Evolutionary conservation across 2,329 filamentous ascomycete genomes (phyloP).

Genomic region (Periglandula ipomoeae): DNA sequence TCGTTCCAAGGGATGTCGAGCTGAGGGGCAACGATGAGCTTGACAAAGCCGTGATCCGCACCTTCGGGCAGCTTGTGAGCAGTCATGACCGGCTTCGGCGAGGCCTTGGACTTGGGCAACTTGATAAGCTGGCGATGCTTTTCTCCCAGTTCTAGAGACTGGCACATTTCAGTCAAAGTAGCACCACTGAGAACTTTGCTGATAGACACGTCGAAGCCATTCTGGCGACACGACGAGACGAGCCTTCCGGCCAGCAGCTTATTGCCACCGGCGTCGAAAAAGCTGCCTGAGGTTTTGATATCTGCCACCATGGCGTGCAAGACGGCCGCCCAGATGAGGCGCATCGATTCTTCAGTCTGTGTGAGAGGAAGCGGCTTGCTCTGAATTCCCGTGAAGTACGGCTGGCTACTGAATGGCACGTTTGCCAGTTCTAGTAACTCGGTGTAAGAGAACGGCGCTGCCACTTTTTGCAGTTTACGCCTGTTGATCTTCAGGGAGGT

Average conservation of each 20-base stretch:
- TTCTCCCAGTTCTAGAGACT: constrained; percentile 15
- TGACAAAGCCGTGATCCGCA: constrained; percentile 26
- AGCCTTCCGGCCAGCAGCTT: constrained; percentile 34
- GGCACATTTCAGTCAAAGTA: constrained; percentile 37
- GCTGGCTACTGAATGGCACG: constrained; percentile 24
- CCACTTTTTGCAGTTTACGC: constrained; percentile 35
- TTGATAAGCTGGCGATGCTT: background rate
- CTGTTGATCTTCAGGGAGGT: constrained; percentile 42
- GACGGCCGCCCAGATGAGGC: constrained; percentile 37
- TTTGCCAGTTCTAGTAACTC: constrained; percentile 31
- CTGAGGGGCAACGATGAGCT: constrained; percentile 31
- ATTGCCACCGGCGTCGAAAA: constrained; percentile 38
- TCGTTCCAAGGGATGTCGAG: constrained; percentile 31
- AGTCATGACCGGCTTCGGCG: constrained; percentile 5
- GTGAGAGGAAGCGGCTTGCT: constrained; percentile 39
- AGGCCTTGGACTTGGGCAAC: constrained; percentile 1
- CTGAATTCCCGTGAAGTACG: constrained; percentile 23
- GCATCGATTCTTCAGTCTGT: constrained; percentile 36
- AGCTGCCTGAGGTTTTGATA: constrained; percentile 34
- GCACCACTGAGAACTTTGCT: constrained; percentile 31
- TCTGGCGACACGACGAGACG: constrained; percentile 34
- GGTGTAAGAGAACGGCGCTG: constrained; percentile 30
- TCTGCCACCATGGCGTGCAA: constrained; percentile 28
- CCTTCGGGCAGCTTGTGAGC: constrained; percentile 8
- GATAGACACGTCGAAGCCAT: constrained; percentile 31